Conservation (phyloP, 352 stramenopile genomes). For the Pythium pyrilobum region DNA sequence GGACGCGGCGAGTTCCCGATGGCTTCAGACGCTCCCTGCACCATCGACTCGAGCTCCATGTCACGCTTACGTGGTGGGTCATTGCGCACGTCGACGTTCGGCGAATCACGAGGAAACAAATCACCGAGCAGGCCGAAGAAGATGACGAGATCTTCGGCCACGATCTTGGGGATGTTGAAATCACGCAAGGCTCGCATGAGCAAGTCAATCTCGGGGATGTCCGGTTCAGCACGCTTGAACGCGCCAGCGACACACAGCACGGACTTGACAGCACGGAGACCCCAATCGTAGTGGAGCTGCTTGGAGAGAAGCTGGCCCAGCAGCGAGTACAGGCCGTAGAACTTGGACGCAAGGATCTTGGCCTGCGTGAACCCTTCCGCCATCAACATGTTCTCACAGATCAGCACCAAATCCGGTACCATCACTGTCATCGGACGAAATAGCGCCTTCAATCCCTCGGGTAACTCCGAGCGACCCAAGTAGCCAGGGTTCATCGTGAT, state of each 20-base stretch:
- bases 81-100: constrained; percentile 86
- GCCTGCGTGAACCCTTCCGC: constrained; percentile 93
- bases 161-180: constrained; percentile 97
- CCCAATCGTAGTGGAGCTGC: constrained; percentile 95
- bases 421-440: constrained; percentile 97
- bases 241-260: constrained; percentile 92
- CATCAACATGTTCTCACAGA: constrained; percentile 98
- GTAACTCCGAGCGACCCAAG: constrained; percentile 91
- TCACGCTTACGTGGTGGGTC: constrained; percentile 91
- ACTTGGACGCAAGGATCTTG: constrained; percentile 94
- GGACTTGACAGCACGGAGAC: constrained; percentile 93
- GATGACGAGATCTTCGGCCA: constrained; percentile 92
- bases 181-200: constrained; percentile 95
- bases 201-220: constrained; percentile 91
- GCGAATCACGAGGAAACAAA: constrained; percentile 89
- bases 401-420: constrained; percentile 94
- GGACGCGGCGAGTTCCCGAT: constrained; percentile 77
- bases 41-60: constrained; percentile 89
- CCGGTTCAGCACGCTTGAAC: constrained; percentile 93
- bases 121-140: constrained; percentile 94
- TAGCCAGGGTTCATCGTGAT: constrained; percentile 98
- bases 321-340: constrained; percentile 94
- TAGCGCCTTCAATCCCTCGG: constrained; percentile 93
- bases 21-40: constrained; percentile 72
- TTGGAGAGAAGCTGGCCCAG: constrained; percentile 92